phyloP scores from a whole-genome alignment of 805 yeast genomes.

The Myxozyma neotropica region DNA sequence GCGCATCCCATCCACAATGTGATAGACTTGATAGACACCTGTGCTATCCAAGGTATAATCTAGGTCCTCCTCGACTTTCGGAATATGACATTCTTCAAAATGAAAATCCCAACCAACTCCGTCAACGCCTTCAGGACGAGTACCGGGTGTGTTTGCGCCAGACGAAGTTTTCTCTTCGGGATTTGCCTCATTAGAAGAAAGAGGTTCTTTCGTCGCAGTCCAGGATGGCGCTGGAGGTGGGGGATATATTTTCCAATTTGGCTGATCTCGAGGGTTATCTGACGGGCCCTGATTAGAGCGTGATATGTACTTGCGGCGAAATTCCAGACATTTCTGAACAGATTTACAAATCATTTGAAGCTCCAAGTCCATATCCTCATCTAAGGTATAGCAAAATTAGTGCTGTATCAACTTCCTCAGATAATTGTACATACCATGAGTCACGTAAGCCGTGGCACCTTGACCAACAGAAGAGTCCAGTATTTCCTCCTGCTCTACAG shows the following conservation, averaged over 20 bases:
- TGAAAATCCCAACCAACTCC: constrained; percentile 58
- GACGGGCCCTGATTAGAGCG: constrained; percentile 70
- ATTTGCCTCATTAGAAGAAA: constrained; percentile 47
- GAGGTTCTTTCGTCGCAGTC: constrained; percentile 62
- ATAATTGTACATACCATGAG: background rate
- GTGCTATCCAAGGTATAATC: constrained; percentile 56
- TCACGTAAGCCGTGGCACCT: background rate
- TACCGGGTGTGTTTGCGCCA: background rate
- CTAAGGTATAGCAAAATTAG: background rate
- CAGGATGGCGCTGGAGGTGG: constrained; percentile 92
- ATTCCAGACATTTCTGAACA: constrained; percentile 58
- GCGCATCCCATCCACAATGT: constrained; percentile 37
- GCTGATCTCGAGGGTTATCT: constrained; percentile 82
- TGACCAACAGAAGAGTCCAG: background rate
- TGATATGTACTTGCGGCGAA: constrained; percentile 75
- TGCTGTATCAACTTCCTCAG: background rate
- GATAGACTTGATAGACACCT: constrained; percentile 68
- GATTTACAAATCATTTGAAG: constrained; percentile 43
- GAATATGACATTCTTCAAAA: constrained; percentile 57
- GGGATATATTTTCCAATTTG: constrained; percentile 82
- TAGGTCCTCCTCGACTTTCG: constrained; percentile 48
- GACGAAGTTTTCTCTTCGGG: constrained; percentile 39
- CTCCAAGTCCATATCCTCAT: constrained; percentile 37
- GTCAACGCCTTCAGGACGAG: constrained; percentile 33
- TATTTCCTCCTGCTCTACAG: background rate